A percentile compares a stretch with the other conserved stretches of the same genome.
Evolutionary conservation across 129 eudicot species (phyloP).

Genomic region (Erigeron canadensis): DNA sequence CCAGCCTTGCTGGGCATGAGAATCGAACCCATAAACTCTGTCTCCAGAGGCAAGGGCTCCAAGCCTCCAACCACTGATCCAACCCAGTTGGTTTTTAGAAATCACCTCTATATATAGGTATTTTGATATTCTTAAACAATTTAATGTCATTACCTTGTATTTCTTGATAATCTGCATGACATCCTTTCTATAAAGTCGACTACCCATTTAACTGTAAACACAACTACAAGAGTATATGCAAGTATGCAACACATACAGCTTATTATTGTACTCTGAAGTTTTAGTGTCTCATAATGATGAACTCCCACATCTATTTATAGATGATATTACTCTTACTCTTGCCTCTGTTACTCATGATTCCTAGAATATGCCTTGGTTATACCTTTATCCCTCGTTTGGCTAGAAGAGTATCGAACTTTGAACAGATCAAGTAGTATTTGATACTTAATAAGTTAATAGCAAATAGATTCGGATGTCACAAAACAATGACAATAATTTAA

Average conservation of each 20-base stretch:
- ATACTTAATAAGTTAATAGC: neutral
- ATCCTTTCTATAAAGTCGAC: neutral
- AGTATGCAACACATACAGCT: no score
- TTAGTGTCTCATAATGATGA: neutral
- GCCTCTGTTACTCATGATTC: neutral
- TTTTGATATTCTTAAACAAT: neutral
- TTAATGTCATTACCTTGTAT: conserved; percentile 10
- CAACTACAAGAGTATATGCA: no score
- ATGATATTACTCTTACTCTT: neutral
- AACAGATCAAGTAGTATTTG: neutral
- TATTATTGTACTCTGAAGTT: neutral
- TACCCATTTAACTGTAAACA: neutral
- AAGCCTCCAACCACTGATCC: no score
- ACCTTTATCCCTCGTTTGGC: neutral
- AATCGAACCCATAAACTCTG: no score
- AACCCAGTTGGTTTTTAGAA: no score
- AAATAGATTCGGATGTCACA: neutral
- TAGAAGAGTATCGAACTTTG: neutral
- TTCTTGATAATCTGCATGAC: neutral
- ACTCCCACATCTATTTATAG: neutral
- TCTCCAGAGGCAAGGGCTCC: no score
- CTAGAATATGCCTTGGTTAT: conserved; percentile 11
- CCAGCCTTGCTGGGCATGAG: no score
- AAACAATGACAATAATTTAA: neutral
- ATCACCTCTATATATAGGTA: no score